Base-by-base conservation (phyloP, 139 green algal genomes). In the Chloropicon primus region DNA sequence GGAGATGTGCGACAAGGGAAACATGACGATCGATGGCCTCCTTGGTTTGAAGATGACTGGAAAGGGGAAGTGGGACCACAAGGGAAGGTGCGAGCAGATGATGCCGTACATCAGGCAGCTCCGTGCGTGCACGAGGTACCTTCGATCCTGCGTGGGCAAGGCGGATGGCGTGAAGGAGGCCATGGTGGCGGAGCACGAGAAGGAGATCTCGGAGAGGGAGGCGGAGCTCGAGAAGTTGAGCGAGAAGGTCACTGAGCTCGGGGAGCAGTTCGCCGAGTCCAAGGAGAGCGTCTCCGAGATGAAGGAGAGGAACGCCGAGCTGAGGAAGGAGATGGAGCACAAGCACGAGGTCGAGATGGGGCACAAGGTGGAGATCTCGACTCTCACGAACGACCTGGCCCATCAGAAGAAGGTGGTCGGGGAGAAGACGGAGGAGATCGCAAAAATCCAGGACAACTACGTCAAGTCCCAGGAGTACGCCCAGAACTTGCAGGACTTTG, bases 31-130 rank as follows among this genome's bases (percentile, higher is more conserved):
- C 2, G 28, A 81, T 3, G 10, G 1, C 2, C 73, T 81, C 27
- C 28, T 81, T 2, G 21, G 22, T 21, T 2, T 80, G 71, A 81
- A 80, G 27, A 80, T 81, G 62, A 54, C n/a, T 2, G 27, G 27
- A 21, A 81, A 81, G 10, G 53, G 53, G 27, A 81, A 81, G 77
- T 77, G 23, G n/a, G 77, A 81, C n/a, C 41, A 81, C 73, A 81
- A 81, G 77, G 28, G 28, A 24, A 81, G 79, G 71, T 73, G 77
- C 77, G 77, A 81, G 73, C 77, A 77, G 71, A 26, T 29, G 23
- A 81, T 78, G 72, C 53, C 78, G 74, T 81, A 81, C 77, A 81
- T 81, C 72, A 81, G 79, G 73, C 22, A 80, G 22, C 77, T 81
- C 27, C 77, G 77, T 23, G 77, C 27, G 22, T 81, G 77, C 24